Percentiles rank a stretch among this genome's conserved stretches.
phyloP scores from a whole-genome alignment of 2,329 filamentous ascomycete species.

The Trichoderma polysporum region DNA sequence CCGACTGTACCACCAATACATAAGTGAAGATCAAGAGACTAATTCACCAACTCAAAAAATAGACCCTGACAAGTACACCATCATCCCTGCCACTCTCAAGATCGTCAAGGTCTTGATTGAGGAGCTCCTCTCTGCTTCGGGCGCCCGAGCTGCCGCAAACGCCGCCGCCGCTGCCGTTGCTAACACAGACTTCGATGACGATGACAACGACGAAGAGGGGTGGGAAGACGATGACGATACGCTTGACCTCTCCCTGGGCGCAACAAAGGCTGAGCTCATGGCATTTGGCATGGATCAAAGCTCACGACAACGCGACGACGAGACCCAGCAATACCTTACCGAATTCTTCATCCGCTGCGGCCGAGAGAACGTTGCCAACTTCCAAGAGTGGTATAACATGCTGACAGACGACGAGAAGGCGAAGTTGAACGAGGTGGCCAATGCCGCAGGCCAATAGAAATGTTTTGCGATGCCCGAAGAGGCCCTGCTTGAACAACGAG shows the following conservation, averaged over 20 bases:
- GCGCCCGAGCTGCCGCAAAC: conserved; percentile 58
- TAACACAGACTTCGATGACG: conserved; percentile 57
- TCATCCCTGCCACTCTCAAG: conserved; percentile 85
- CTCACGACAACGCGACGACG: conserved; percentile 75
- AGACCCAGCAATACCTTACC: conserved; percentile 80
- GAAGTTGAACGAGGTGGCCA: conserved; percentile 55
- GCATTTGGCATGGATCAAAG: conserved; percentile 62
- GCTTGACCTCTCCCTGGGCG: conserved; percentile 71
- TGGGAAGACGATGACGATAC: conserved; percentile 85
- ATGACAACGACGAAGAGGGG: conserved; percentile 73
- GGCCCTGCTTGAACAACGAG: neutral
- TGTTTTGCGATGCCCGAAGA: neutral
- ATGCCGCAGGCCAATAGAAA: conserved; percentile 33
- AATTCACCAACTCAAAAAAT: conserved; percentile 26
- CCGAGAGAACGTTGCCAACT: conserved; percentile 56
- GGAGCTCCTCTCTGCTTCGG: conserved; percentile 80
- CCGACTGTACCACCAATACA: conserved; percentile 26
- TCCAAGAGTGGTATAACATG: conserved; percentile 57
- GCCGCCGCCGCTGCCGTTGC: conserved; percentile 64
- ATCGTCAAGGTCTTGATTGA: conserved; percentile 95
- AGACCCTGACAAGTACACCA: conserved; percentile 88
- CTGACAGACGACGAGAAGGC: conserved; percentile 56
- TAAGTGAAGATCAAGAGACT: conserved; percentile 28
- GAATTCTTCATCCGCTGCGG: conserved; percentile 72
- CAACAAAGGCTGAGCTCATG: conserved; percentile 77